phyloP scores from a whole-genome alignment of 306 rosid genomes.

The Vachellia pachyceras region DNA sequence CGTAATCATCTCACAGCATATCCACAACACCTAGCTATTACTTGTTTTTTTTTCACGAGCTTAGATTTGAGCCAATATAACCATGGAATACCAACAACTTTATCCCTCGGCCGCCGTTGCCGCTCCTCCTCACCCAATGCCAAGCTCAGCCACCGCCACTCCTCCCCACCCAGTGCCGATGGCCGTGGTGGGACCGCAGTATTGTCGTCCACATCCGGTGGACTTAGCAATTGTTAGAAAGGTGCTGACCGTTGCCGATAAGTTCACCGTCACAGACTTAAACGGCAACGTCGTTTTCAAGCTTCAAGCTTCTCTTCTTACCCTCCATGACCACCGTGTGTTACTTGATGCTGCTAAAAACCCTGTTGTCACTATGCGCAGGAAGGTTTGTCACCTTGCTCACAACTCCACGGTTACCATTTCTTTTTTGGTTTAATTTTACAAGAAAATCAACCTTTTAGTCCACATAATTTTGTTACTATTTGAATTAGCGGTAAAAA shows the following conservation, averaged over 20 bases:
- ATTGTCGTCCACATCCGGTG: slow-evolving; percentile 46
- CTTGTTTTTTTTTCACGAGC: too few species aligned
- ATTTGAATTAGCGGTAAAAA: too few species aligned
- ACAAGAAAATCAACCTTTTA: too few species aligned
- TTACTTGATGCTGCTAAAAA: slow-evolving; percentile 52
- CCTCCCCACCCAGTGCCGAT: too few species aligned
- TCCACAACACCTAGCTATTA: too few species aligned
- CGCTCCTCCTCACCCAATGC: neutral
- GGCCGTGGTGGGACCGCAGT: slow-evolving; percentile 47
- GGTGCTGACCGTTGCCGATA: slow-evolving; percentile 40
- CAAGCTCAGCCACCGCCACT: too few species aligned
- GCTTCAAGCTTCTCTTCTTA: slow-evolving; percentile 43
- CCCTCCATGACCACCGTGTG: slow-evolving; percentile 42
- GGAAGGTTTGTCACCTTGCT: slow-evolving; percentile 40
- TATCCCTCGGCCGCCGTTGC: neutral
- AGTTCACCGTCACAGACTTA: slow-evolving; percentile 51
- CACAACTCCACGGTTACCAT: neutral
- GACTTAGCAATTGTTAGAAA: slow-evolving; percentile 53
- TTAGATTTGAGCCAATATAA: too few species aligned
- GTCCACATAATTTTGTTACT: too few species aligned
- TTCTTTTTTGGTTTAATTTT: neutral
- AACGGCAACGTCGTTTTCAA: slow-evolving; percentile 56
- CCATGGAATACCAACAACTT: slow-evolving; percentile 24
- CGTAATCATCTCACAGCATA: too few species aligned
- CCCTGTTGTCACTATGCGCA: slow-evolving; percentile 46